A percentile compares a stretch with the other conserved stretches of the same genome.
These are phyloP conservation scores for Pyricularia grisea DNA, from an alignment of 2,329 filamentous ascomycete species.

Conservation along the genomic window DNA sequence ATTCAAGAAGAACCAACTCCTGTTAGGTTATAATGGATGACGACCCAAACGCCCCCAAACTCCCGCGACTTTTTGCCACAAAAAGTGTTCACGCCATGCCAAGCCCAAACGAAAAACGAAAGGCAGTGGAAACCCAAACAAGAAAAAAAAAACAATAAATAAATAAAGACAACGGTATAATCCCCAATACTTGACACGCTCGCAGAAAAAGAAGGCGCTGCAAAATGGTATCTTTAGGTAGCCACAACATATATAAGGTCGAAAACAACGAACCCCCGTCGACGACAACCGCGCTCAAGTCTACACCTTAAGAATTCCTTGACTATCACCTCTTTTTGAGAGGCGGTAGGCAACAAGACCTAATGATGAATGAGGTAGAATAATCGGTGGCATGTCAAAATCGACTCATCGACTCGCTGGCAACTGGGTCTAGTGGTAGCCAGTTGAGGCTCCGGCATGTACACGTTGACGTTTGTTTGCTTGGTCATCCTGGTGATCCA, in stretches of 20 bases:
- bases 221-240: not conserved
- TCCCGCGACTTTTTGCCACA: not conserved
- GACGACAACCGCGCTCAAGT: not conserved
- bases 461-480: constrained; percentile 45
- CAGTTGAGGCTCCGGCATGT: constrained; percentile 20
- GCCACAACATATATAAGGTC: not conserved
- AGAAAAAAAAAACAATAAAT: not conserved
- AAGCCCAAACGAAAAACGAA: not conserved
- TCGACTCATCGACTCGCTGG: not conserved
- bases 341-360: not conserved
- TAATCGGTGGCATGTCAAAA: not conserved
- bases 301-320: not conserved
- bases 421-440: not conserved
- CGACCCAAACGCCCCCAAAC: not conserved
- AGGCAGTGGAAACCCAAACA: no score
- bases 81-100: not conserved
- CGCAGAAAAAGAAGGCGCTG: not conserved
- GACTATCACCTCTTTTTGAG: not conserved
- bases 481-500: constrained; percentile 26
- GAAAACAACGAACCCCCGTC: not conserved
- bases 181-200: not conserved
- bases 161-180: not conserved
- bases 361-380: not conserved
- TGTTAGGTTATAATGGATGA: not conserved
- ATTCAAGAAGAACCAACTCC: not conserved